Base-by-base conservation (phyloP, 2,329 filamentous ascomycete species). In the Tetracladium maxilliforme region DNA sequence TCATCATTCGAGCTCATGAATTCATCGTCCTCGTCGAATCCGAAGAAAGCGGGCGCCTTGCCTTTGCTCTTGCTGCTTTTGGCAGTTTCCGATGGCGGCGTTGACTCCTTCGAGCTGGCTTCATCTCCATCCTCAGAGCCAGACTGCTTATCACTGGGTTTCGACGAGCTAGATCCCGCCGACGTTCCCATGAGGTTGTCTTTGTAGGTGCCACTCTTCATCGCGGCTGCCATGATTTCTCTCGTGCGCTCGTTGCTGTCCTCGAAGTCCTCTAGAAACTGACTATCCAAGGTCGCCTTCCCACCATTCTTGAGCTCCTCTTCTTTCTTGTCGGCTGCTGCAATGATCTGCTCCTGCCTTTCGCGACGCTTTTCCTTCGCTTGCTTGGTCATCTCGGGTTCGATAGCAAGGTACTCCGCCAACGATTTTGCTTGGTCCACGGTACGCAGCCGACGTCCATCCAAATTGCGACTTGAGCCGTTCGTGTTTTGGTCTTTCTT, bases 191-290 rank as follows among this genome's bases (percentile, higher is more conserved):
- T 41, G 3, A 71, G 38, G 35, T 70, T 71, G 52, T 77, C 72
- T 33, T 60, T 67, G 42, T 66, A 70, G 27, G 61, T 58, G 3
- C 71, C 71, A 10, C 61, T 57, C 49, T 70, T 74, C 56, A 84
- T 74, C 6, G 71, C 75, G 24, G 66, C 69, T 21, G 78, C 44
- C 6, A 87, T 78, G 4, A 80, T 80, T 38, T 81, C 72, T 20
- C 80, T 60, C 1, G 84, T 87, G 48, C 79, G 77, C 54, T 92
- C 83, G 36, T 70, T 76, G 14, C 78, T 79, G 45, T 93, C 84
- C 39, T 94, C 86, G 50, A 92, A 93, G 36, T 83, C 78, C 47
- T 98, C 90, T 20, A 95, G 74, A 84, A 87, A 98, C 45, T 87
- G 79, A 1, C 82, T 83, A 42, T 94, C 83, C 20, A 94, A 51